Evolutionary conservation across 805 yeast genomes (phyloP).

Genomic region (Suhomyces canberraensis): DNA sequence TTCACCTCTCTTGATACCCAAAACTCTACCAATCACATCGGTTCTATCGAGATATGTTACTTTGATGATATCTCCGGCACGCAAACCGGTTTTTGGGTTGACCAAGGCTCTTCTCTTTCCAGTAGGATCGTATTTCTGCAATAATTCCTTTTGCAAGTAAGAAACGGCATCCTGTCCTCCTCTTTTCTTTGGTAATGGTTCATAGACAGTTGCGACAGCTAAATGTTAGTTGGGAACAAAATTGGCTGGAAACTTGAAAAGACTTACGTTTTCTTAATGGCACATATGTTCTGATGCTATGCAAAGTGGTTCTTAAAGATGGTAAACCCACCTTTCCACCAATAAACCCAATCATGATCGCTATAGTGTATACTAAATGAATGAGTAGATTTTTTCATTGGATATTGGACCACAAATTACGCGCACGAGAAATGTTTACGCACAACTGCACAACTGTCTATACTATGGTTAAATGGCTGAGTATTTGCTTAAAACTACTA

Average conservation of each 20-base stretch:
- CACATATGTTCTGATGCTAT: constrained; percentile 17
- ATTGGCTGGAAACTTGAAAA: background rate
- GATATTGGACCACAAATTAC: background rate
- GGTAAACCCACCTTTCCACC: constrained; percentile 5
- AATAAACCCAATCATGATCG: constrained; percentile 10
- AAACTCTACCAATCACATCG: constrained; percentile 71
- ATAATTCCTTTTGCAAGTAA: constrained; percentile 49
- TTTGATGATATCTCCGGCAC: constrained; percentile 80
- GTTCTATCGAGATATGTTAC: constrained; percentile 68
- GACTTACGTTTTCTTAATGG: constrained; percentile 12
- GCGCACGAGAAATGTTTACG: background rate
- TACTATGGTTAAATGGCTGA: too few relatives aligned
- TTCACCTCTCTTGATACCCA: constrained; percentile 64
- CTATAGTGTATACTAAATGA: too few relatives aligned
- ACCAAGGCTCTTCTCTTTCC: constrained; percentile 64
- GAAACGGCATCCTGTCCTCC: constrained; percentile 44
- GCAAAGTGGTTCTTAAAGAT: constrained; percentile 6
- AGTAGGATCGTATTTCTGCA: constrained; percentile 62
- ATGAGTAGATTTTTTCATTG: background rate
- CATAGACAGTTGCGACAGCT: constrained; percentile 35
- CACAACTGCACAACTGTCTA: background rate
- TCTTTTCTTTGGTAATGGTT: constrained; percentile 49
- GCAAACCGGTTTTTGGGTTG: constrained; percentile 46
- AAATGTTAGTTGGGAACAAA: background rate
- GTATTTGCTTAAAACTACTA: too few relatives aligned